A percentile compares a stretch with the other conserved stretches of the same genome.
Evolutionary conservation across 352 stramenopile genomes (phyloP).

Genomic region (Globisporangium sylvaticum): DNA sequence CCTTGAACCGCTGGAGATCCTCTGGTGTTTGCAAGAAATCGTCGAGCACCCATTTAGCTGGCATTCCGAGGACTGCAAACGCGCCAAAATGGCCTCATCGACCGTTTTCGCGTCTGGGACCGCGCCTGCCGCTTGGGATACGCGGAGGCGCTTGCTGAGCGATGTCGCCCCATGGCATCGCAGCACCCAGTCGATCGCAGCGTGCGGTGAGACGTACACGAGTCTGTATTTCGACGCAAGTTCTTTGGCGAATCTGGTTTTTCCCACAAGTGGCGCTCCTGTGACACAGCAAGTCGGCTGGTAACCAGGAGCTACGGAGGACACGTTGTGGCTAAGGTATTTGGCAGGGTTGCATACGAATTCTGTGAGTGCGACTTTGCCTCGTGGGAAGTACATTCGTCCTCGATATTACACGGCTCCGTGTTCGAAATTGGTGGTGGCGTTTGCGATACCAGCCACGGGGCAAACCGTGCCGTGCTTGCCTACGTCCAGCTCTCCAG

Average conservation of each 20-base stretch:
- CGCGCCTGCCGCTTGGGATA: conserved; percentile 10
- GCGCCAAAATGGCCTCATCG: conserved; percentile 35
- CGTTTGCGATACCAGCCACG: conserved; percentile 22
- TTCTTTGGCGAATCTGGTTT: conserved; percentile 14
- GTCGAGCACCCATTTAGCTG: conserved; percentile 59
- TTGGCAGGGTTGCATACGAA: conserved; percentile 21
- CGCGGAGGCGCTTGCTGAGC: conserved; percentile 21
- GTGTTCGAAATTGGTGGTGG: not conserved
- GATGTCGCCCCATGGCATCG: conserved; percentile 44
- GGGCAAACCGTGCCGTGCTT: conserved; percentile 50
- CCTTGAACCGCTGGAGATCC: conserved; percentile 27
- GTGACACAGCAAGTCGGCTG: conserved; percentile 16
- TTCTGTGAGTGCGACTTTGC: conserved; percentile 12
- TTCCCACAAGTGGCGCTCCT: conserved; percentile 11
- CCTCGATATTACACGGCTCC: conserved; percentile 37
- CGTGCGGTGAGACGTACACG: conserved; percentile 38
- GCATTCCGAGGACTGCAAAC: conserved; percentile 57
- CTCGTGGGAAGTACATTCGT: conserved; percentile 58
- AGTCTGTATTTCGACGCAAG: conserved; percentile 15
- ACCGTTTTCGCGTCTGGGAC: conserved; percentile 19
- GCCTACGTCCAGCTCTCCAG: conserved; percentile 42
- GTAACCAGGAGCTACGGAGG: not conserved
- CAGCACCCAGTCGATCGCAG: conserved; percentile 47
- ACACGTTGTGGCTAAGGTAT: not conserved
- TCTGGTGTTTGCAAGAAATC: conserved; percentile 33